Base-by-base conservation (phyloP, 2,329 filamentous ascomycete genomes). In the Cryphonectria carpinicola region DNA sequence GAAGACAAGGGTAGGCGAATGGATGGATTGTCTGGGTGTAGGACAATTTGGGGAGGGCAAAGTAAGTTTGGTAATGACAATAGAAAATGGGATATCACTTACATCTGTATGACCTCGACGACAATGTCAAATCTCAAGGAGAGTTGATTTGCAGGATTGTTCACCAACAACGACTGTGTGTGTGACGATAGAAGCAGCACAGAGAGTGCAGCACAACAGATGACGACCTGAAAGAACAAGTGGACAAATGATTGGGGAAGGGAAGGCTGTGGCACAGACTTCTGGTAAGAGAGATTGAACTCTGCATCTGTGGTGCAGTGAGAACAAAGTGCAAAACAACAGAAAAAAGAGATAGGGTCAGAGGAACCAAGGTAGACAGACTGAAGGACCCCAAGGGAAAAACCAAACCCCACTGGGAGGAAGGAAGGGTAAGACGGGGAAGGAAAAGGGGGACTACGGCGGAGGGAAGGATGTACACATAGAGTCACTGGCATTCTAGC, bases 191-290 rank as follows among this genome's bases (percentile, higher is more conserved):
- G 32, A n/a, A 32, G 58, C 58, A 66, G 64, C 43, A 66, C 64
- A 66, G 64, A 32, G 64, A 39, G 28, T 66, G 64, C 64, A 66
- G 64, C 46, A 49, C 28, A 39, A 19, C 28, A 46, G 19, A 49
- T 19, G 52, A 28, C 43, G 46, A 56, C 8, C 56, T 37, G 64
- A 35, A 66, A 10, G 3, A 49, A 66, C 35, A 52, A 66, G 32
- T 13, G 22, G 41, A 32, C 37, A 52, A 25, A 22, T 10, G 41
- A 37, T 32, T 8, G 25, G 10, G 25, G 28, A 7, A 28, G n/a
- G 22, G 19, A 2, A 46, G 10, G 17, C 32, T 4, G 39, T 32
- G 49, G 25, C 39, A 49, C 62, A n/a, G 22, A 52, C 2, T 4
- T 32, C 62, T n/a, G 37, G 39, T 25, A 22, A 13, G 35, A 14